These are phyloP conservation scores for Ormosia semicastrata DNA, from an alignment of 306 rosid genomes.

Conservation along the genomic window DNA sequence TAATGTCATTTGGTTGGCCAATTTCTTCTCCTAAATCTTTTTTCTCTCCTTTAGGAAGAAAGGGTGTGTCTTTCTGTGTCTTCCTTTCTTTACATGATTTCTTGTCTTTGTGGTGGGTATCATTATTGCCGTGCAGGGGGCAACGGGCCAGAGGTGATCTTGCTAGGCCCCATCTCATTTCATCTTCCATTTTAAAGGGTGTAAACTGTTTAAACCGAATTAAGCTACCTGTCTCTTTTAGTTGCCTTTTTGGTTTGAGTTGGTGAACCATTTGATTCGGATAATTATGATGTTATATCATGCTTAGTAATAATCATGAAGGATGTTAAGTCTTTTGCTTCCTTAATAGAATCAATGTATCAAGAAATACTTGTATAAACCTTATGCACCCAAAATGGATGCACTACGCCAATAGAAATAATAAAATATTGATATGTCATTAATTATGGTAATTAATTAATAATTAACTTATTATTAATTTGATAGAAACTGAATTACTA, in stretches of 20 bases:
- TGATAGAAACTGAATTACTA: too few relatives aligned
- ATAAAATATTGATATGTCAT: too few relatives aligned
- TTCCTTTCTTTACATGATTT: not conserved
- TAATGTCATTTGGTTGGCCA: not conserved
- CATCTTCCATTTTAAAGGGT: not conserved
- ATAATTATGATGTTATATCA: conserved; percentile 8
- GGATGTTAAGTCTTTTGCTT: not conserved
- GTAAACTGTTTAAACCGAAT: not conserved
- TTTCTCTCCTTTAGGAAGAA: not conserved
- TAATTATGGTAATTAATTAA: too few relatives aligned
- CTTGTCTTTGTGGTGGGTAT: not conserved
- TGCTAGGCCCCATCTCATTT: not conserved
- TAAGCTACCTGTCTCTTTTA: not conserved
- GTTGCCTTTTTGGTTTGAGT: not conserved
- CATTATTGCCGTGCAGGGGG: not conserved
- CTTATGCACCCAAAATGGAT: too few relatives aligned
- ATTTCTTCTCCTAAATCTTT: not conserved
- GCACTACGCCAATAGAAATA: too few relatives aligned
- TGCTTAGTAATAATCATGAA: conserved; percentile 4
- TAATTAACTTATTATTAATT: too few relatives aligned
- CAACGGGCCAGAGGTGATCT: not conserved
- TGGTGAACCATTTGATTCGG: not conserved
- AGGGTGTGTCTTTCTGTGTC: not conserved
- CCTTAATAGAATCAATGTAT: not conserved
- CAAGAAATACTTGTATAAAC: too few relatives aligned